These are phyloP conservation scores for Chytriomyces hyalinus DNA, from an alignment of 192 early-diverging fungal genomes.

Conservation along the genomic window DNA sequence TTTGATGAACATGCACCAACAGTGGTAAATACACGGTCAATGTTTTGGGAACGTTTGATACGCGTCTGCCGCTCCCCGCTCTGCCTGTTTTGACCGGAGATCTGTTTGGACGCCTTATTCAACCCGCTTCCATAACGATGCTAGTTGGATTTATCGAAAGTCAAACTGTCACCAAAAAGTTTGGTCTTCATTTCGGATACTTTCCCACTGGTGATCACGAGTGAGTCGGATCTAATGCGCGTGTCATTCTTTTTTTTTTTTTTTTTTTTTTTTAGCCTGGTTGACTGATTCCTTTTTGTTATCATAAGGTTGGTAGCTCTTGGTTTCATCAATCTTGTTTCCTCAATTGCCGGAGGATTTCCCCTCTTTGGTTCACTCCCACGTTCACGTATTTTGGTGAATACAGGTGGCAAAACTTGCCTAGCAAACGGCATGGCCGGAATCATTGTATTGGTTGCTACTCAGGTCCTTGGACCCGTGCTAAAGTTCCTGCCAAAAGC, in stretches of 20 bases:
- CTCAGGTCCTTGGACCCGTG: constrained; percentile 72
- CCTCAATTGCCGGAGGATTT: constrained; percentile 45
- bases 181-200: constrained; percentile 43
- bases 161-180: constrained; percentile 43
- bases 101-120: constrained; percentile 32
- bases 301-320: constrained; percentile 32
- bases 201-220: constrained; percentile 42
- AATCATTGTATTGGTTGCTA: constrained; percentile 71
- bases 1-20: constrained; percentile 12
- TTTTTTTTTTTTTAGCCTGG: too few species aligned
- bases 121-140: constrained; percentile 41
- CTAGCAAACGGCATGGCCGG: constrained; percentile 76
- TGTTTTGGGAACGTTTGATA: constrained; percentile 45
- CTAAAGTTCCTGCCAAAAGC: constrained; percentile 79
- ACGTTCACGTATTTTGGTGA: constrained; percentile 87
- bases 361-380: constrained; percentile 84
- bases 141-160: constrained; percentile 52
- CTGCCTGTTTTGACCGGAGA: constrained; percentile 34
- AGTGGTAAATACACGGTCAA: constrained; percentile 37
- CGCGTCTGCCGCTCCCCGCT: constrained; percentile 28
- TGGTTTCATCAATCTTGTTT: constrained; percentile 45
- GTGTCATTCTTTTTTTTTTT: too few species aligned
- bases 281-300: too few species aligned
- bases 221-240: not conserved
- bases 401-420: constrained; percentile 80